phyloP scores from a whole-genome alignment of 2,329 filamentous ascomycete genomes.

The Aspergillus spinulosporus region DNA sequence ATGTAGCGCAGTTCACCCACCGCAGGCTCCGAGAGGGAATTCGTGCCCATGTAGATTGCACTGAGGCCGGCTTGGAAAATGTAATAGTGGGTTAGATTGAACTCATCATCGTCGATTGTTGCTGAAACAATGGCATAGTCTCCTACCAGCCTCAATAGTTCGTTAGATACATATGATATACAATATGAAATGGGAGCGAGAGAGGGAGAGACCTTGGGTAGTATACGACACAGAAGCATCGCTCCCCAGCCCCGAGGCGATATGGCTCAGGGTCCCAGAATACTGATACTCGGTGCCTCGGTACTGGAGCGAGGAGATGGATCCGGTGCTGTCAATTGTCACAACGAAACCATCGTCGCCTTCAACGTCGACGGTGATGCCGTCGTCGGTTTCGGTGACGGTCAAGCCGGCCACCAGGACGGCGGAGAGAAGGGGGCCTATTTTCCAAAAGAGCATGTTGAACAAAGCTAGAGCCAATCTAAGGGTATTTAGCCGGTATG shows the following conservation, averaged over 20 bases:
- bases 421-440: not conserved
- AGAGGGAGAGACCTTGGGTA: not conserved
- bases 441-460: not conserved
- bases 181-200: not conserved
- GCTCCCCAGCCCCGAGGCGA: not conserved
- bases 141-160: not conserved
- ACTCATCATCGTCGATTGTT: not conserved
- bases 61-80: constrained; percentile 5
- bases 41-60: constrained; percentile 10
- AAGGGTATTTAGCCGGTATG: too few relatives aligned
- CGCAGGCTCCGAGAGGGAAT: not conserved
- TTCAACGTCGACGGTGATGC: constrained; percentile 5
- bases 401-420: not conserved
- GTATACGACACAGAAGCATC: not conserved
- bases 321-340: not conserved
- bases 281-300: constrained; percentile 1
- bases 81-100: constrained; percentile 8
- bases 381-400: constrained; percentile 2
- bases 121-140: constrained; percentile 5
- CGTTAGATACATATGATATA: not conserved
- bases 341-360: constrained; percentile 7
- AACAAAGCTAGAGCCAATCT: not conserved
- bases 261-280: constrained; percentile 1
- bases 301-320: not conserved
- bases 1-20: constrained; percentile 12